Evolutionary conservation across 140 eudicot species (phyloP).

Genomic region (Anethum foeniculum): DNA sequence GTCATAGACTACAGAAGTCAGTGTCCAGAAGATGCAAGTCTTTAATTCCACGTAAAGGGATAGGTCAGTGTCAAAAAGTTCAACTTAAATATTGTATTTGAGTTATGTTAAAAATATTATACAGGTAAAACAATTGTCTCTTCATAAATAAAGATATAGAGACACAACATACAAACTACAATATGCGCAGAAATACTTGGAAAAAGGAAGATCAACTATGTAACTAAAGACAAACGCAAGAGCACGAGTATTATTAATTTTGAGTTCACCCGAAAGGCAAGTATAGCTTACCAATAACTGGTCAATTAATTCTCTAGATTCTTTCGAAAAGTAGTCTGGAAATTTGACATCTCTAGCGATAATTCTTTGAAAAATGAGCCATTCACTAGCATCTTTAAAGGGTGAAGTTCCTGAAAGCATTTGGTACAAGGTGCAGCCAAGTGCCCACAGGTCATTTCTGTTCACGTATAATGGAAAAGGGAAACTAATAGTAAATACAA

Average conservation of each 20-base stretch:
- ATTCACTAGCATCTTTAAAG: slow-evolving; percentile 92
- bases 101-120: neutral
- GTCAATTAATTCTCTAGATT: slow-evolving; percentile 81
- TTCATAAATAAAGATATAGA: neutral
- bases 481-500: slow-evolving; percentile 9
- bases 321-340: slow-evolving; percentile 75
- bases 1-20: neutral
- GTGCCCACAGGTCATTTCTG: slow-evolving; percentile 99
- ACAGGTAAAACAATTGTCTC: neutral
- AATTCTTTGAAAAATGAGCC: slow-evolving; percentile 90
- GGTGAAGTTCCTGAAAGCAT: slow-evolving; percentile 99
- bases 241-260: neutral
- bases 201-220: neutral
- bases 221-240: neutral
- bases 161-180: neutral
- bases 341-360: slow-evolving; percentile 85
- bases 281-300: slow-evolving; percentile 49
- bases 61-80: neutral
- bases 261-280: neutral
- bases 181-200: neutral
- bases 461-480: slow-evolving; percentile 14
- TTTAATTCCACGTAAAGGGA: neutral
- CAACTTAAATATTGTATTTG: neutral
- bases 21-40: neutral
- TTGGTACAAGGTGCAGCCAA: slow-evolving; percentile 98